Conservation (phyloP, 495 filamentous ascomycete species). For the Hypoxylon intermedium region DNA sequence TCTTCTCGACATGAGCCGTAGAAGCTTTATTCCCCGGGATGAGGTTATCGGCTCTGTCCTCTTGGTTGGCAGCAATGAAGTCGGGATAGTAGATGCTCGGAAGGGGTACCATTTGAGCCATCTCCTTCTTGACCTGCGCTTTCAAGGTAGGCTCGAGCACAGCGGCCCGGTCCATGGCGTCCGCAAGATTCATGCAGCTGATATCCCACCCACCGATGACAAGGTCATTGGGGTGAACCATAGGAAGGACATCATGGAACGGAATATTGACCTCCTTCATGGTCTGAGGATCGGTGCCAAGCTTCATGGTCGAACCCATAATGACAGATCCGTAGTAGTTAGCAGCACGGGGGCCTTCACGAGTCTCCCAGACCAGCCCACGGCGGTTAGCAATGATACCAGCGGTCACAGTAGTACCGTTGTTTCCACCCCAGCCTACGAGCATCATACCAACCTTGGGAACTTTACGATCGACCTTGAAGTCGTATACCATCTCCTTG, state of each 20-base stretch:
- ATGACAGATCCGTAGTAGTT: conserved; percentile 99
- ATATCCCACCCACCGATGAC: conserved; percentile 98
- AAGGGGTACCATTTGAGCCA: conserved; percentile 86
- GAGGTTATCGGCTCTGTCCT: conserved; percentile 93
- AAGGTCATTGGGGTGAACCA: conserved; percentile 97
- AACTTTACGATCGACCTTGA: conserved; percentile 94
- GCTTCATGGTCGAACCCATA: conserved; percentile 96
- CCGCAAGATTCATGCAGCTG: conserved; percentile 83
- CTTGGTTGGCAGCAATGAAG: conserved; percentile 99
- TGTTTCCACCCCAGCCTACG: conserved; percentile 98
- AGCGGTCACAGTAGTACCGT: conserved; percentile 95
- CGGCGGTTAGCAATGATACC: conserved; percentile 96
- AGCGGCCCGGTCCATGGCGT: conserved; percentile 93
- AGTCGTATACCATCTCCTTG: conserved; percentile 90
- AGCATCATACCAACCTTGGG: conserved; percentile 97
- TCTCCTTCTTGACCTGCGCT: conserved; percentile 85
- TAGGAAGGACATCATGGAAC: conserved; percentile 91
- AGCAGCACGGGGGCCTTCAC: conserved; percentile 80
- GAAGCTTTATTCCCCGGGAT: conserved; percentile 82
- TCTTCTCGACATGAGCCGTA: conserved; percentile 87
- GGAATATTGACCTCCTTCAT: conserved; percentile 94
- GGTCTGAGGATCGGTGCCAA: conserved; percentile 85
- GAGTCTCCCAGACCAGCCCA: conserved; percentile 87
- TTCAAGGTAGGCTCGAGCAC: conserved; percentile 95
- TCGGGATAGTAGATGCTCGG: conserved; percentile 98